Base-by-base conservation (phyloP, 169 alveolate species). In the Cryptosporidium ryanae region DNA sequence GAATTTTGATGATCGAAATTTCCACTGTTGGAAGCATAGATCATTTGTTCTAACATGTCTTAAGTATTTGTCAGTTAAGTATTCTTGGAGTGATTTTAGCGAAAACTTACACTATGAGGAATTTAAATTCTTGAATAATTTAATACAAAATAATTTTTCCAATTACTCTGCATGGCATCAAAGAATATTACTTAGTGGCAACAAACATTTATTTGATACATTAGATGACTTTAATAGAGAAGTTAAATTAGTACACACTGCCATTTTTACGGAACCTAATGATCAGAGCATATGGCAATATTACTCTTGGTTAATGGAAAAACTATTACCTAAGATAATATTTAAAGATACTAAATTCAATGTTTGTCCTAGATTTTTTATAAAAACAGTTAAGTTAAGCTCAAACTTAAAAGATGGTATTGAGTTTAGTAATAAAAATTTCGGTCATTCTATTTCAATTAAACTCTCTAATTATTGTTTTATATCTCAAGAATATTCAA, bases 251-350 rank as follows among this genome's bases (percentile, higher is more conserved):
- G 64, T 71, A 18, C 83, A 81, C 17, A 63, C 76, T n/a, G 91
- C 91, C 12, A 46, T 70, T 13, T 89, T 31, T 43, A 89, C 92
- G 12, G 92, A 89, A 27, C 92, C 92, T 8, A 82, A 89, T 18
- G 92, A 89, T 52, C 92, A 89, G 32, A 68, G 90, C 21, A 57
- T 89, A n/a, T 89, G 92, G 92, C 90, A 83, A 44, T 89, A 89
- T 18, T 81, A 89, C 34, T 44, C 44, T 12, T 89, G 91, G 91
- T 43, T 83, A 49, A 83, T 76, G 0, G 71, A 34, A 2, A 63
- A 59, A 23, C 44, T 59, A 23, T 25, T 76, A 17, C 87, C 87
- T 2, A 61, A 43, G 17, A 38, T 61, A 25, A 23, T 76, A 1
- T 76, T 76, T n/a, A 76, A 23, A 1, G 61, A 59, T 5, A 31